A percentile compares a stretch with the other conserved stretches of the same genome.
phyloP scores from a whole-genome alignment of 2,329 filamentous ascomycete genomes.

The Arthrobotrys iridis region DNA sequence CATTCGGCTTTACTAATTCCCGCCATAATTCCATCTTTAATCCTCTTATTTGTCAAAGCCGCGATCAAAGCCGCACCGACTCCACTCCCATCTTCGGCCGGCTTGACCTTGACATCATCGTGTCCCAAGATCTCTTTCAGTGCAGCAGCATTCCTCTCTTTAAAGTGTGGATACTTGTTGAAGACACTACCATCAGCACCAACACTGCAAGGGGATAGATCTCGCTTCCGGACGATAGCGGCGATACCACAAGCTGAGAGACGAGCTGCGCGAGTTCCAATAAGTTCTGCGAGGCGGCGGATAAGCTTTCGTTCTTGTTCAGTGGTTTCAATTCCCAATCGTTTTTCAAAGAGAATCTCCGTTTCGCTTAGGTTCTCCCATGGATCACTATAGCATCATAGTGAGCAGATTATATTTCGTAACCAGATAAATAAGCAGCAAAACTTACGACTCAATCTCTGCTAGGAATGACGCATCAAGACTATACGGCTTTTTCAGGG shows the following conservation, averaged over 20 bases:
- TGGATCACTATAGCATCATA: slow-evolving; percentile 72
- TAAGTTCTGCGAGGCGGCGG: slow-evolving; percentile 88
- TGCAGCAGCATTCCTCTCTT: slow-evolving; percentile 86
- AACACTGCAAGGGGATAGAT: slow-evolving; percentile 85
- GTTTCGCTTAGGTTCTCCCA: slow-evolving; percentile 96
- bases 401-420: not conserved
- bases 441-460: slow-evolving; percentile 79
- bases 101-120: slow-evolving; percentile 72
- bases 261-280: slow-evolving; percentile 91
- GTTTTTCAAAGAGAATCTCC: slow-evolving; percentile 79
- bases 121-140: slow-evolving; percentile 95
- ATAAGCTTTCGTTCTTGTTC: slow-evolving; percentile 86
- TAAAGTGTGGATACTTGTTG: slow-evolving; percentile 99
- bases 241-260: slow-evolving; percentile 94
- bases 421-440: not conserved
- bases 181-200: slow-evolving; percentile 97
- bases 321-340: slow-evolving; percentile 76
- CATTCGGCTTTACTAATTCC: slow-evolving; percentile 64
- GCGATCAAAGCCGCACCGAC: slow-evolving; percentile 97
- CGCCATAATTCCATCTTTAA: slow-evolving; percentile 71
- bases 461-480: slow-evolving; percentile 94
- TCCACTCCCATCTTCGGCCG: slow-evolving; percentile 94
- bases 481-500: slow-evolving; percentile 85
- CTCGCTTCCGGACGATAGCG: slow-evolving; percentile 97
- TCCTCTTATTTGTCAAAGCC: slow-evolving; percentile 72